Conservation (phyloP, 1,139 yeast genomes). For the Spencermartinsiella ligniputridi region DNA sequence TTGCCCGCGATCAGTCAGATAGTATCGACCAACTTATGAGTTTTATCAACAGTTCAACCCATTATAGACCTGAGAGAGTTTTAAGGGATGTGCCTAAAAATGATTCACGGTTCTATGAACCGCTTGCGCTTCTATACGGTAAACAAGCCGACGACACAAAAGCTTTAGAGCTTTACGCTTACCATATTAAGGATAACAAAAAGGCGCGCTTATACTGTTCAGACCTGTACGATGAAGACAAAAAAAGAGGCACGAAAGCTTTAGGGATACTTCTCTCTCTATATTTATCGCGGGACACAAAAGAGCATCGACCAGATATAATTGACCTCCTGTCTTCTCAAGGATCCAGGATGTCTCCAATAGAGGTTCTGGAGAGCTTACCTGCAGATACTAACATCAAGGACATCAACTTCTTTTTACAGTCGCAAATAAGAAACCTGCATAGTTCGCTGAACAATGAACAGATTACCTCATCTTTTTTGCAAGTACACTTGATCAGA, state of each 20-base stretch:
- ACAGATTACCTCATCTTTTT: constrained; percentile 31
- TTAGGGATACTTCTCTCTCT: constrained; percentile 34
- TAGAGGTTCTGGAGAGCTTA: constrained; percentile 46
- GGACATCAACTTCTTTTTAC: constrained; percentile 44
- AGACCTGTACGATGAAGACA: constrained; percentile 43
- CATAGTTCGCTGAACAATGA: constrained; percentile 26
- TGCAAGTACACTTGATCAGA: constrained; percentile 38
- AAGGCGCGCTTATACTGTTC: constrained; percentile 58
- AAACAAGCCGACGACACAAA: constrained; percentile 59
- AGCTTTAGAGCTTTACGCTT: constrained; percentile 59
- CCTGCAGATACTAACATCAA: constrained; percentile 48
- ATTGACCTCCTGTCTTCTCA: constrained; percentile 44
- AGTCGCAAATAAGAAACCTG: constrained; percentile 42
- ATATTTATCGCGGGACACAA: constrained; percentile 34
- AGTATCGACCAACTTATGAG: constrained; percentile 18
- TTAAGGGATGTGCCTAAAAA: constrained; percentile 29
- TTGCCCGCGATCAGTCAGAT: constrained; percentile 13
- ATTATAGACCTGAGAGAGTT: constrained; percentile 35
- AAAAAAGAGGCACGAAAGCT: constrained; percentile 37
- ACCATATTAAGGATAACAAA: constrained; percentile 53
- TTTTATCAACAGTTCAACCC: constrained; percentile 28
- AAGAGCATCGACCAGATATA: constrained; percentile 37
- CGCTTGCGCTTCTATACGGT: constrained; percentile 57
- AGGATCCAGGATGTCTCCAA: constrained; percentile 52
- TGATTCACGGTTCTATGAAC: constrained; percentile 29